Evolutionary conservation across 345 rosid genomes (phyloP).

Genomic region (Turnera subulata): DNA sequence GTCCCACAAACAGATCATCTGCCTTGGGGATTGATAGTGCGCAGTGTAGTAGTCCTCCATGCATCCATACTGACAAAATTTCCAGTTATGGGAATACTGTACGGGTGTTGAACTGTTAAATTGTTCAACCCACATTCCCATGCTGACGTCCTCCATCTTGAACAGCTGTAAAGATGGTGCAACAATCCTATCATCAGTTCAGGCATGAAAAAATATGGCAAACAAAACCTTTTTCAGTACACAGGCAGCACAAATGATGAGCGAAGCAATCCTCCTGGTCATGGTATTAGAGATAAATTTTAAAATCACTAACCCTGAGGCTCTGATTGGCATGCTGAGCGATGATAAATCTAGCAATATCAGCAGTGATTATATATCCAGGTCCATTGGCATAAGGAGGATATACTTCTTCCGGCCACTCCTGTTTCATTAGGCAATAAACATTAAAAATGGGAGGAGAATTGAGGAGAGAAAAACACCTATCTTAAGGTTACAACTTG

Average conservation of each 20-base stretch:
- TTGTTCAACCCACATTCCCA: slow-evolving; percentile 98
- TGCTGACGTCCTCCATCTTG: slow-evolving; percentile 99
- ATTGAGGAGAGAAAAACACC: background rate
- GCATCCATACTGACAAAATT: slow-evolving; percentile 95
- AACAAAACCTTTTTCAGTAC: background rate
- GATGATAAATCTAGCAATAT: slow-evolving; percentile 57
- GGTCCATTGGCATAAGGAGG: slow-evolving; percentile 98
- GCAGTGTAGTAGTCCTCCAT: slow-evolving; percentile 81
- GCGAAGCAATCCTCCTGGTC: background rate
- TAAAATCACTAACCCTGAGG: slow-evolving; percentile 57
- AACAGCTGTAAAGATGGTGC: slow-evolving; percentile 51
- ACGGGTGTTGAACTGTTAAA: slow-evolving; percentile 59
- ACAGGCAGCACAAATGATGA: background rate
- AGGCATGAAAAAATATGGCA: background rate
- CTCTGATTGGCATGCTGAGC: slow-evolving; percentile 54
- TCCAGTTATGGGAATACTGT: slow-evolving; percentile 88
- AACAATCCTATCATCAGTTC: background rate
- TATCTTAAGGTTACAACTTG: background rate
- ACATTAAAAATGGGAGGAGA: slow-evolving; percentile 2
- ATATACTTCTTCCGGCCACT: slow-evolving; percentile 88
- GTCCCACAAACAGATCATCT: slow-evolving; percentile 92
- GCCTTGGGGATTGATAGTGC: slow-evolving; percentile 94
- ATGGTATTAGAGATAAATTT: slow-evolving; percentile 1
- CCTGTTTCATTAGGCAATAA: slow-evolving; percentile 49
- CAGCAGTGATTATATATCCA: slow-evolving; percentile 73